These are phyloP conservation scores for Sporothrix sp. DNA, from an alignment of 2,329 filamentous ascomycete genomes.

Conservation along the genomic window DNA sequence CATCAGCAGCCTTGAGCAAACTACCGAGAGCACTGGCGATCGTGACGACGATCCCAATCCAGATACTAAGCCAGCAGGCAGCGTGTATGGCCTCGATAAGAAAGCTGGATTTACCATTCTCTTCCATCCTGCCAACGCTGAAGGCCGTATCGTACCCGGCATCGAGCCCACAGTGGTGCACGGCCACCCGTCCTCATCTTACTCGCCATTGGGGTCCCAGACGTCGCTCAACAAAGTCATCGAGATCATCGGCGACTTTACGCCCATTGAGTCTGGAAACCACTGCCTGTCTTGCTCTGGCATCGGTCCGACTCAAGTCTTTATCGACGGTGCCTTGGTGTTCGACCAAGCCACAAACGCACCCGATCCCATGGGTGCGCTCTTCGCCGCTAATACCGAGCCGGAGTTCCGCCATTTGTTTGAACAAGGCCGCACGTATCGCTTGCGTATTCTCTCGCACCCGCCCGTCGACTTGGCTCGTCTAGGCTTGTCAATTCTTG, in stretches of 20 bases:
- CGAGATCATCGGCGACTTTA: neutral
- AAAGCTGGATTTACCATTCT: neutral
- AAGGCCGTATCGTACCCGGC: neutral
- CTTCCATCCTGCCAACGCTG: neutral
- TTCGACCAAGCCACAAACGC: conserved; percentile 51
- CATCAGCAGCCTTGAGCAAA: neutral
- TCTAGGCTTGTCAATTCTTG: conserved; percentile 55
- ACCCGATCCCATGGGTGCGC: conserved; percentile 54
- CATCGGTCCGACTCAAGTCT: conserved; percentile 30
- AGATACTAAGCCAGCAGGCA: neutral
- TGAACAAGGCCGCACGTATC: neutral
- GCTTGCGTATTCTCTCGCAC: neutral
- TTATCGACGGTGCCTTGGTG: conserved; percentile 47
- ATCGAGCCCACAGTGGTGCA: neutral
- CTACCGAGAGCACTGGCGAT: neutral
- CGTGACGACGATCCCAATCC: neutral
- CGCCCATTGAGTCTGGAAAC: neutral
- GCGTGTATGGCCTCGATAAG: neutral
- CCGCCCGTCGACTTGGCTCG: neutral
- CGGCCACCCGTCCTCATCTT: neutral
- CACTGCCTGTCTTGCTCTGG: neutral
- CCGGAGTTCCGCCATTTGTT: neutral
- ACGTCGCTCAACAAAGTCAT: neutral
- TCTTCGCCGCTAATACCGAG: conserved; percentile 35
- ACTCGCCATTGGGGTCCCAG: neutral